These are phyloP conservation scores for Paecilomyces dactylethromorphus DNA, from an alignment of 2,329 filamentous ascomycete genomes.

Conservation along the genomic window DNA sequence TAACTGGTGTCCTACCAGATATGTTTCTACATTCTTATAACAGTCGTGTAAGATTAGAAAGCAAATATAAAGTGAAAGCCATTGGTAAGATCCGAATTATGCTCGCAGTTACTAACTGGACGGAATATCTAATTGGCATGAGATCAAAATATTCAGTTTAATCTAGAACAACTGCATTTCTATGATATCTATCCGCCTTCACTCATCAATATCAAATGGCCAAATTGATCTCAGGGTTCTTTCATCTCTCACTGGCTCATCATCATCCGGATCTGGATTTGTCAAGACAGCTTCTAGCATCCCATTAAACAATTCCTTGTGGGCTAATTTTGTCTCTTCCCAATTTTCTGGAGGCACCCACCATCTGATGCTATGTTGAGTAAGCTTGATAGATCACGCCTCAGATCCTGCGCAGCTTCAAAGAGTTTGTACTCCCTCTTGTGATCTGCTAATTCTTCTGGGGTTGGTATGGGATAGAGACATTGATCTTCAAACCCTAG, in stretches of 20 bases:
- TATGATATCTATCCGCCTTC: background rate
- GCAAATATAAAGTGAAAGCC: no score
- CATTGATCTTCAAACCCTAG: conserved; percentile 31
- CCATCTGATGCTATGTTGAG: conserved; percentile 28
- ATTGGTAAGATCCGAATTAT: no score
- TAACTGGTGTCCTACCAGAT: no score
- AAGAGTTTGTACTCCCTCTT: conserved; percentile 24
- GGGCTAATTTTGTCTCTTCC: conserved; percentile 22
- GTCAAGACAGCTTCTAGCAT: conserved; percentile 24
- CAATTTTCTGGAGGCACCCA: conserved; percentile 27
- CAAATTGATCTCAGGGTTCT: conserved; percentile 25
- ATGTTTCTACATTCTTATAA: no score
- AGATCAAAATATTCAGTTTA: no score
- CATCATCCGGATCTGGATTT: conserved; percentile 21
- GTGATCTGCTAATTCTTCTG: conserved; percentile 20
- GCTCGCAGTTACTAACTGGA: no score
- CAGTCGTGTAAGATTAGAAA: no score
- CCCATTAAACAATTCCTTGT: conserved; percentile 22
- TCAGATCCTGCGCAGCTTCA: conserved; percentile 25
- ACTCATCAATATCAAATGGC: conserved; percentile 23
- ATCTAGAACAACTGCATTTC: no score
- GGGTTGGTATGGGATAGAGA: conserved; percentile 20
- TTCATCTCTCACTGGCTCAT: conserved; percentile 28
- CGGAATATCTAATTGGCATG: no score
- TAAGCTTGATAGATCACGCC: conserved; percentile 17